A percentile compares a stretch with the other conserved stretches of the same genome.
These are phyloP conservation scores for Vicia faba DNA, from an alignment of 306 rosid species.

Conservation along the genomic window DNA sequence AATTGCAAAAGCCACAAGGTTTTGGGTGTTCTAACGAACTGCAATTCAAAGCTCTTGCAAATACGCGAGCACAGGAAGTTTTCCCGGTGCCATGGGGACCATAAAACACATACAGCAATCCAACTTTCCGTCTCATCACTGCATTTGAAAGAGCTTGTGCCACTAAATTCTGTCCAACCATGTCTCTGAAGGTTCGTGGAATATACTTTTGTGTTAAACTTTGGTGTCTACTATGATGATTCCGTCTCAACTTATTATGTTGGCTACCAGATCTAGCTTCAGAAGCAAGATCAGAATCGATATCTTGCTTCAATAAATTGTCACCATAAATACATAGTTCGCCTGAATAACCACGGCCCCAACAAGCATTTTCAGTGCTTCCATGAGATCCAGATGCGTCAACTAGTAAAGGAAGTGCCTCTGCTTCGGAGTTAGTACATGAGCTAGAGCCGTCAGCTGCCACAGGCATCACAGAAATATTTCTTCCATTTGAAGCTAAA, in stretches of 20 bases:
- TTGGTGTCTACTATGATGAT: slow-evolving; percentile 65
- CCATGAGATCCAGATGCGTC: slow-evolving; percentile 90
- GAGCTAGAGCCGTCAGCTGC: slow-evolving; percentile 70
- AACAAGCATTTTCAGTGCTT: slow-evolving; percentile 74
- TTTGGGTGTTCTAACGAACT: slow-evolving; percentile 74
- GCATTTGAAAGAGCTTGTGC: slow-evolving; percentile 98
- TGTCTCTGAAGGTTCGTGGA: slow-evolving; percentile 85
- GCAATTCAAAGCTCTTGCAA: slow-evolving; percentile 94
- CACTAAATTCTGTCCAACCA: slow-evolving; percentile 93
- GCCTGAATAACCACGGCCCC: slow-evolving; percentile 82
- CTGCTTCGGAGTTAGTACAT: slow-evolving; percentile 68
- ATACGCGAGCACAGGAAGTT: slow-evolving; percentile 89
- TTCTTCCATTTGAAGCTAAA: slow-evolving; percentile 59
- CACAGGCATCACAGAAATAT: slow-evolving; percentile 63
- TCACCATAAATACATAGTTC: slow-evolving; percentile 88
- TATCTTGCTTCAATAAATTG: slow-evolving; percentile 75
- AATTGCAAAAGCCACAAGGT: slow-evolving; percentile 95
- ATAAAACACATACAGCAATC: slow-evolving; percentile 82
- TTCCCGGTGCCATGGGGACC: slow-evolving; percentile 99
- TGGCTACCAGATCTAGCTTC: slow-evolving; percentile 83
- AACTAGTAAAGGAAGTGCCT: slow-evolving; percentile 82
- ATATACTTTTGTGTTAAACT: slow-evolving; percentile 83
- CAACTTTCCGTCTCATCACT: slow-evolving; percentile 71
- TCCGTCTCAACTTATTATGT: slow-evolving; percentile 63
- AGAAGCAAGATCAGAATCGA: slow-evolving; percentile 88